Evolutionary conservation across 2,329 filamentous ascomycete species (phyloP).

Genomic region (Colletotrichum sp.): DNA sequence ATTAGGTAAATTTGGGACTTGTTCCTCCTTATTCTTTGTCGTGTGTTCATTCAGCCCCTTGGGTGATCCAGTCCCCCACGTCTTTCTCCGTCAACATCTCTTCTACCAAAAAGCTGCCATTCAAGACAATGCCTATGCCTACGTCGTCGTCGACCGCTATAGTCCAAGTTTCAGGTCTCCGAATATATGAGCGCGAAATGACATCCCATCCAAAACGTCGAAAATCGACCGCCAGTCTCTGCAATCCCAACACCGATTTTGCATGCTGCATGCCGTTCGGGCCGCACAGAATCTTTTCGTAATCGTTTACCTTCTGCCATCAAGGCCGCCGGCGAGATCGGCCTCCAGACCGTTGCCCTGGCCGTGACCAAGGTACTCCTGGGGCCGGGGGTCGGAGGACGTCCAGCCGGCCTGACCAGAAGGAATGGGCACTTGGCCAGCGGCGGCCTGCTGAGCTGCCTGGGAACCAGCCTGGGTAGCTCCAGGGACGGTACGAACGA

Average conservation of each 20-base stretch:
- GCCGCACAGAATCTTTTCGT: background rate
- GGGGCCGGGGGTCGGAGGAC: slow-evolving; percentile 63
- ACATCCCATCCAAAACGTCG: background rate
- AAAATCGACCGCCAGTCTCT: background rate
- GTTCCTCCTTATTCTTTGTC: background rate
- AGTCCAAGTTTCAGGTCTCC: background rate
- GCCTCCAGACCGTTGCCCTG: slow-evolving; percentile 59
- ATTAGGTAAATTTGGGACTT: slow-evolving; percentile 16
- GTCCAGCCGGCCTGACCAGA: slow-evolving; percentile 58
- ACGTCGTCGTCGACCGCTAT: background rate
- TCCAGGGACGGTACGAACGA: slow-evolving; percentile 57
- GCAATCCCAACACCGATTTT: slow-evolving; percentile 1
- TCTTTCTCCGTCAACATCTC: background rate
- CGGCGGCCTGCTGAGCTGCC: slow-evolving; percentile 37
- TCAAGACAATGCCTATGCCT: background rate
- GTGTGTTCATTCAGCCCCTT: background rate
- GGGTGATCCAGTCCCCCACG: background rate
- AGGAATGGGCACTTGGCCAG: slow-evolving; percentile 58
- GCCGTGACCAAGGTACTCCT: slow-evolving; percentile 53
- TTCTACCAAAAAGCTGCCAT: background rate
- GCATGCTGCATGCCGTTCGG: background rate
- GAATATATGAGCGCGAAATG: background rate
- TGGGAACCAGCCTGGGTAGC: slow-evolving; percentile 31
- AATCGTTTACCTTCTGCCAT: slow-evolving; percentile 38
- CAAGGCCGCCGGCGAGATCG: slow-evolving; percentile 64